These are phyloP conservation scores for Daucus carota DNA, from an alignment of 129 eudicot genomes.

Conservation along the genomic window DH1_v3.0 NC_030388.2:26124001-26124500, in stretches of 20 bases:
- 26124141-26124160: constrained; percentile 26
- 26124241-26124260: constrained; percentile 67
- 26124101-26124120: constrained; percentile 51
- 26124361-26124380: not conserved
- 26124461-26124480: not conserved
- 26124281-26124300: constrained; percentile 63
- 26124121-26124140: constrained; percentile 21
- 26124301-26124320: constrained; percentile 53
- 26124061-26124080: constrained; percentile 42
- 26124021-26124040: constrained; percentile 77
- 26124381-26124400: not conserved
- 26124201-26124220: constrained; percentile 70
- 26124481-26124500: not conserved
- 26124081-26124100: constrained; percentile 64
- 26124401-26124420: not conserved
- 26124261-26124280: constrained; percentile 59
- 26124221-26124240: constrained; percentile 81
- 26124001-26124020: constrained; percentile 95
- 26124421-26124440: not conserved
- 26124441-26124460: not conserved
- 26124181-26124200: constrained; percentile 16
- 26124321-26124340: constrained; percentile 43
- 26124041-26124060: constrained; percentile 62
- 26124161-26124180: constrained; percentile 8
- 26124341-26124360: constrained; percentile 18